Evolutionary conservation across 2,329 filamentous ascomycete genomes (phyloP), one percentile per base, ranked within the genome.

Genomic region (Calonectria montana): DNA sequence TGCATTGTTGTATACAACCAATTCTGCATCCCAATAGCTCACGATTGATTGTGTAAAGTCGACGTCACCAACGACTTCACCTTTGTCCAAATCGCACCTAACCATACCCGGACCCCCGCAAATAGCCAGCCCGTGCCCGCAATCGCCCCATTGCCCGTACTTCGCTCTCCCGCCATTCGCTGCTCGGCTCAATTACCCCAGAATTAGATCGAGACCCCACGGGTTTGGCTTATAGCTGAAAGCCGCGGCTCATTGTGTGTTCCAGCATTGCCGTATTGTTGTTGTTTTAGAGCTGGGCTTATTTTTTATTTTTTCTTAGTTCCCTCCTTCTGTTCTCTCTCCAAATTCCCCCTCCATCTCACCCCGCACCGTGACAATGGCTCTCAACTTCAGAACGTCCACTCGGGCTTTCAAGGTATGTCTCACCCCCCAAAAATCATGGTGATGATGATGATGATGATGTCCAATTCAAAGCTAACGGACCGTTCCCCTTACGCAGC

Each of bases 321-420:
- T 35, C 21, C 21, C 43, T 16, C 31, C 2, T 27, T n/a, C 59
- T 27, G 13, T 50, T 47, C 65, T 69, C 67, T 59, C 63, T 13
- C 45, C 43, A 68, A 41, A 35, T 50, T 48, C 69, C 12, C 35
- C 29, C 27, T 65, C 27, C 45, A 39, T 15, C 65, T 59, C 53
- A 41, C 18, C 50, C 41, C 39, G 3, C 53, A 21, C 41, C 18
- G 55, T 68, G 76, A 83, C 80, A 73, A 94, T 94, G 92, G 89
- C 92, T 67, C 86, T 93, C 82, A 91, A 89, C 78, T 83, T 92
- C 70, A 88, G 90, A 82, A 86, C 87, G 76, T 90, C 91, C 67
- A 87, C 90, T 50, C 88, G 89, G 84, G 92, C 91, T 78, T 83
- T 93, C 70, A 91, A 90, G 86, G 93, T 94, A 86, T 81, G 87